Evolutionary conservation across 2,329 filamentous ascomycete genomes (phyloP), one percentile per base, ranked within the genome.

Genomic region (Aspergillus oerlinghausenensis): DNA sequence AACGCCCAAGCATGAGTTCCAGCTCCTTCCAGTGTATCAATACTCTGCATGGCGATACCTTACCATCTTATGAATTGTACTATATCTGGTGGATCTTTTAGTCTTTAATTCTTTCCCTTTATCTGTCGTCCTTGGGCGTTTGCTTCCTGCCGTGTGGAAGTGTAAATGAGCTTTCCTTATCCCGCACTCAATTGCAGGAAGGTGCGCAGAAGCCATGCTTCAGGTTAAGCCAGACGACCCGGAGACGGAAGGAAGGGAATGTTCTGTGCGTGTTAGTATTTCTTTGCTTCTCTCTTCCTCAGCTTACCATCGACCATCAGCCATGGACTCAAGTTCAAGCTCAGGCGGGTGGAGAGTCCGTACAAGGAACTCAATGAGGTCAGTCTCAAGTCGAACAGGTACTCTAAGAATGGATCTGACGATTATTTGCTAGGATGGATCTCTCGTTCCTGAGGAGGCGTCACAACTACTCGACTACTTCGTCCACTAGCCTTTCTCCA

Each of bases 401-500:
- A 14, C 21, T 10, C 19, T 45, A 4, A 21, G 42, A 47, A 7
- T 23, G 19, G 2, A 43, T 14, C 43, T 47, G 43, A 47, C 11
- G 4, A 14, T 25, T 23, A 23, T 25, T 26, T 51, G 32, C 58
- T 38, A 59, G 56, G 25, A 55, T 67, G 51, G 58, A 64, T 40
- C 60, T 62, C 26, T 58, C 58, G 42, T 51, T 60, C 25, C 54
- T 57, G 19, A 66, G 58, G 54, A 60, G 62, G 54, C 59, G 55
- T n/a, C 56, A 59, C 21, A 56, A 51, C 48, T 26, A 55, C 51
- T 57, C 65, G 55, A 26, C 60, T 2, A 55, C 57, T 55, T 61
- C 68, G 50, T 60, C 63, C 55, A 49, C 58, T 1, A 56, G 55
- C 29, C 43, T 59, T 47, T 62, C 64, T 25, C 56, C 65, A 23